Evolutionary conservation across 1,139 yeast species (phyloP), one percentile per base, ranked within the genome.

Genomic region (Dujonia santamariae): DNA sequence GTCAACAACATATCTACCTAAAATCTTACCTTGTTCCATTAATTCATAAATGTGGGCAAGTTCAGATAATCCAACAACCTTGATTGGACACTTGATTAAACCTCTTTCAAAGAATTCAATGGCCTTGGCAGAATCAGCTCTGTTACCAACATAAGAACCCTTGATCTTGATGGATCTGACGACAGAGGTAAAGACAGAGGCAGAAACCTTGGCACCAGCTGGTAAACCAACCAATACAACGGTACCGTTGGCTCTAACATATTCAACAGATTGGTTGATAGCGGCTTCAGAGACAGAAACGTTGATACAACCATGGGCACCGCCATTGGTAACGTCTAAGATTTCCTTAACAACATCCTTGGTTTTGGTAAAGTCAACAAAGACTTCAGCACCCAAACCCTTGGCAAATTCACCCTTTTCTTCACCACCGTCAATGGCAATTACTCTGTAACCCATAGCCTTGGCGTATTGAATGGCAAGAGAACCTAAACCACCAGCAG

Each of bases 401-500:
- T 67, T 64, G 54, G 68, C 72, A 40, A 80, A 66, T 37, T 61
- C 67, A 39, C 67, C 75, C 71, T 84, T 84, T 36, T 66, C 85
- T 17, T 56, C 79, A 53, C 88, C 87, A 50, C 85, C 81, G 51
- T 85, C 94, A 48, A 85, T 81, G 49, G 79, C 92, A 37, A 83
- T 43, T 38, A 82, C 88, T 56, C 90, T 73, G 61, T 67, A 72
- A 48, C 94, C 94, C 86, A 85, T 80, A 41, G 88, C 90, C 59
- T 69, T 75, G 42, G 90, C 94, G 63, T 80, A 84, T 62, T 84
- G 92, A 50, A 85, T 70, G 40, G 90, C 92, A 42, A 84, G 66
- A 33, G 88, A 75, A 42, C 95, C 95, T 51, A 85, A 73, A 51
- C 94, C 95, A 61, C 95, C 90, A 54, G 80, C 87, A 37, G 90